Base-by-base conservation (phyloP, 2,329 filamentous ascomycete genomes). In the Elsinoe necatrix region DNA sequence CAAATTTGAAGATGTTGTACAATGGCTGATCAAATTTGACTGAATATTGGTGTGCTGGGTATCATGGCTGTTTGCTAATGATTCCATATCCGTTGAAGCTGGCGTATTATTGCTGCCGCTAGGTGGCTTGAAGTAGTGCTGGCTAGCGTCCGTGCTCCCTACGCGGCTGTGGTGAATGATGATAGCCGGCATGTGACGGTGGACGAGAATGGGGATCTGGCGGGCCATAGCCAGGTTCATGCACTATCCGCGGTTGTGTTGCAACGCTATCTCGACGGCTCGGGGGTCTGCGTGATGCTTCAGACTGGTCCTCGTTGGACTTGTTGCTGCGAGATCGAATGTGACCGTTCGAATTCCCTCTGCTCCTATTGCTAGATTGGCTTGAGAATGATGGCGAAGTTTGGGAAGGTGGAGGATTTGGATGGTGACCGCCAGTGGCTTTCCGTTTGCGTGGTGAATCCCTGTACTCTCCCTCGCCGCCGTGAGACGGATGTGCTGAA, bases 371-470 rank as follows among this genome's bases (percentile, higher is more conserved):
- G 2, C 78, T 78, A 57, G 80, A 80, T 41, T 77, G 73, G 16
- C 78, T 77, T 42, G 83, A 77, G 67, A 77, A 77, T 4, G 75
- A 73, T 21, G 76, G 73, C 58, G 72, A 75, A 39, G 70, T 75
- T 52, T 74, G 71, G 11, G 77, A 74, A 18, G 79, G 78, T 20
- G 75, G 71, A 41, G 78, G 78, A 57, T 74, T 72, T 4, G 75
- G 68, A 59, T 74, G 73, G 63, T 82, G 79, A 29, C 71, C 70
- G 25, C 77, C 76, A 66, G 76, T 72, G 41, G 86, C 84, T 73
- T 95, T 95, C 65, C 90, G 85, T 75, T 95, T 95, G 69, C 86
- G 87, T 29, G 89, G 89, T 60, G 87, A 89, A 69, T 87, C 86
- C 67, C 83, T 82, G 70, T 83, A 79, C 67, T 85, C 82, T 75